Evolutionary conservation across 2,329 filamentous ascomycete species (phyloP).

Genomic region (Phialophora chinensis): DNA sequence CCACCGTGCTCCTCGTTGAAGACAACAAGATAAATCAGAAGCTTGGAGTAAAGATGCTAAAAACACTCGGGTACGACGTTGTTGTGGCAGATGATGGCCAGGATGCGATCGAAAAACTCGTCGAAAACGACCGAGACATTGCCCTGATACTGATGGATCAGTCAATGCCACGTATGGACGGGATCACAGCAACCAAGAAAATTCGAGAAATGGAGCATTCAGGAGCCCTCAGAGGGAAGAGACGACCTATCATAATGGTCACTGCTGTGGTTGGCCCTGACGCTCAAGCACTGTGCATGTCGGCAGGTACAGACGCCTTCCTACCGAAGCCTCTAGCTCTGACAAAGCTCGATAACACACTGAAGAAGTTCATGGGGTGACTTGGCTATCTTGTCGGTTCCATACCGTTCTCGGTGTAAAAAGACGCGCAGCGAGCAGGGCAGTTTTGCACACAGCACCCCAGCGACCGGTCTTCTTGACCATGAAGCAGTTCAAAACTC

Average conservation of each 20-base stretch:
- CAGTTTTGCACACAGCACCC: background rate
- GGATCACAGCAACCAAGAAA: constrained; percentile 42
- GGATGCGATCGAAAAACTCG: constrained; percentile 40
- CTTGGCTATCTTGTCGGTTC: background rate
- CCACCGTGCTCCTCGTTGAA: constrained; percentile 73
- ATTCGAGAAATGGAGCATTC: constrained; percentile 38
- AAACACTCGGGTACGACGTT: constrained; percentile 68
- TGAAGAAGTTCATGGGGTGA: constrained; percentile 31
- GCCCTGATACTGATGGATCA: constrained; percentile 46
- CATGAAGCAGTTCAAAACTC: background rate
- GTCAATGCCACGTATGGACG: constrained; percentile 44
- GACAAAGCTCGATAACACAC: constrained; percentile 29
- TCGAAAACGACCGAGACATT: constrained; percentile 39
- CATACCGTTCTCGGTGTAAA: background rate
- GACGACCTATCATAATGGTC: constrained; percentile 42
- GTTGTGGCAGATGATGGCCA: constrained; percentile 50
- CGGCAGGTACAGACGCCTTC: constrained; percentile 43
- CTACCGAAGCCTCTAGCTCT: constrained; percentile 42
- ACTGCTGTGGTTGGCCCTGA: constrained; percentile 43
- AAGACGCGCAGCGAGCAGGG: background rate
- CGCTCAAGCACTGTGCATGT: constrained; percentile 40
- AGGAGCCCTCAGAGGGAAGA: constrained; percentile 35
- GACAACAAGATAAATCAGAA: constrained; percentile 54
- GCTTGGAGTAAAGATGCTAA: constrained; percentile 70
- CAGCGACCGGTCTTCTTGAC: background rate